phyloP scores from a whole-genome alignment of 129 eudicot species.

The Pulicaria dysenterica region DNA sequence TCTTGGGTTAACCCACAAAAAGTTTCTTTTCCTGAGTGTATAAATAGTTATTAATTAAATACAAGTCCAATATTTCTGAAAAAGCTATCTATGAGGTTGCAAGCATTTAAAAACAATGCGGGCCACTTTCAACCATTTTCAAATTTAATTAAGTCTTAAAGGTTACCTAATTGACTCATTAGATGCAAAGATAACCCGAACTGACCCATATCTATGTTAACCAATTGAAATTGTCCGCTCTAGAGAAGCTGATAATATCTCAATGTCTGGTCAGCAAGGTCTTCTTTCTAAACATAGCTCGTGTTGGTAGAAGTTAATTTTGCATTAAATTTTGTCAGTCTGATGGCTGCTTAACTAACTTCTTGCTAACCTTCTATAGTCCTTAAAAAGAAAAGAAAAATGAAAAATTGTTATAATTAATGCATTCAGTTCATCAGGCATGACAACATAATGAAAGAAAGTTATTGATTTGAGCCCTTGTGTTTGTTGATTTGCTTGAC shows the following conservation, averaged over 20 bases:
- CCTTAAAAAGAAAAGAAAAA: no score
- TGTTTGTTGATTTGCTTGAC: background rate
- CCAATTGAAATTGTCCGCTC: background rate
- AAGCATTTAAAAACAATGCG: background rate
- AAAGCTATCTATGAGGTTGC: background rate
- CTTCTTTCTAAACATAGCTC: background rate
- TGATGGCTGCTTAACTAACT: background rate
- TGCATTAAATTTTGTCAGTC: background rate
- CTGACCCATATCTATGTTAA: background rate
- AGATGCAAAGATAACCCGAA: background rate
- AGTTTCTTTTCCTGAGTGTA: no score
- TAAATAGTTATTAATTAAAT: background rate
- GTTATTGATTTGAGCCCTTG: background rate
- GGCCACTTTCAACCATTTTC: background rate
- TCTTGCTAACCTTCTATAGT: background rate
- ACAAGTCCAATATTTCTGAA: background rate
- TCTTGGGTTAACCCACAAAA: no score
- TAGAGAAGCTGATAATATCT: background rate
- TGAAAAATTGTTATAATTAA: background rate
- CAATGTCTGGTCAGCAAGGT: background rate
- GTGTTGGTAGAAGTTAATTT: background rate
- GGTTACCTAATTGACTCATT: background rate
- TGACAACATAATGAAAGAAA: background rate
- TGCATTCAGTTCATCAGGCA: background rate
- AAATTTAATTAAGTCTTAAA: background rate